Base-by-base conservation (phyloP, 306 rosid genomes). In the Castanea crenata region DNA sequence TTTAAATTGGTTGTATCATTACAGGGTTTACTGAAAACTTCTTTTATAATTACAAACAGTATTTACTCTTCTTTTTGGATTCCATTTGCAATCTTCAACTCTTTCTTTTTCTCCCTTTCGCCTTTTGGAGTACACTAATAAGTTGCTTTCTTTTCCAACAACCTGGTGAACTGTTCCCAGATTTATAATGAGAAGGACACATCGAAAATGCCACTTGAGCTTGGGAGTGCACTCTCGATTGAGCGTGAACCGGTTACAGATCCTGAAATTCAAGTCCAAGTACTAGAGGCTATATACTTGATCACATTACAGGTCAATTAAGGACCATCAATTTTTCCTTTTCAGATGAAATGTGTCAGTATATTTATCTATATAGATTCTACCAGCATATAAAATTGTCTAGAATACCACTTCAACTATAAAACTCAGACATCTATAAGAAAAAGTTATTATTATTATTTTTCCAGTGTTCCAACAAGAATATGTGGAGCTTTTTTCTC, bases 191-290 rank as follows among this genome's bases (percentile, higher is more conserved):
- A 91, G 83, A 86, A 88, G 80, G 99, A 92, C 86, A 88, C 92
- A 35, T 88, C 76, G 11, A 92, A 92, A 86, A 94, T 94, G 99
- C 99, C 97, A 68, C 95, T 88, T 85, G 99, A 94, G 83, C 92
- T 94, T 80, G 90, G 86, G 65, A 87, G 90, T 78, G 99, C 88
- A 29, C 99, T 94, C 57, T 85, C 93, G n/a, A 94, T 94, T 77
- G 97, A 94, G 79, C 97, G 97, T 11, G 99, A 94, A 70, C 84
- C 89, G 61, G 93, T 88, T 81, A 77, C 55, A 34, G 97, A 94
- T 87, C 91, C 93, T 21, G 93, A 92, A 77, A 88, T 94, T 85
- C 93, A 95, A 68, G 83, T 76, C 83, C 95, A 94, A 83, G 90
- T 87, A 55, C 82, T 94, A 86, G 99, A 94, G 84, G 93, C 99